Evolutionary conservation across 495 filamentous ascomycete species (phyloP), one percentile per base, ranked within the genome.

Genomic region (Sordaria brevicollis): DNA sequence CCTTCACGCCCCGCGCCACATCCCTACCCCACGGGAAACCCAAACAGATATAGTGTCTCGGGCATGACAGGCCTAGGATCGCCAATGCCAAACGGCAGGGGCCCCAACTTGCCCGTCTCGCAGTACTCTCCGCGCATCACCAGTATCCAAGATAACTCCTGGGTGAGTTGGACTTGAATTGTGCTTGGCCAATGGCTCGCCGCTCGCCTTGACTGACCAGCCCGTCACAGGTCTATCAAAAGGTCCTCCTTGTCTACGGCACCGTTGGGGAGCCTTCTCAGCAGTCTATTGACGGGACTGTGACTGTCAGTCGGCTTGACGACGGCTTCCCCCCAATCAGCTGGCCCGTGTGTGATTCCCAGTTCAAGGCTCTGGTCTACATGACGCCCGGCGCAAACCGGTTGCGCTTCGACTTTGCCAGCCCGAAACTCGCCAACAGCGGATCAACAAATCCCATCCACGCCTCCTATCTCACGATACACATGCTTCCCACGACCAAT

Each of bases 291-390:
- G 93, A 97, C 74, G 95, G 95, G 66, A 90, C 79, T 37, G 73
- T 98, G 62, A 93, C 89, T 8, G 86, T 97, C 68, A 89, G 83
- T 74, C 92, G 95, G 69, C 89, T 93, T 71, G 89, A 96, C 76
- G 92, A 97, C 76, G 87, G 81, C 72, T 95, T 96, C 74, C 93
- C 94, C 10, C 83, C 91, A 8, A 91, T 88, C 15, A 80, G 82
- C 43, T 97, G 93, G 93, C 94, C 93, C 19, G 94, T 97, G 9
- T 89, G 84, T 75, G 88, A 92, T 41, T 95, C 91, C 3, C 88
- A 92, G 77, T 97, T 96, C 82, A 97, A 97, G 81, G 90, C 90
- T 8, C 83, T 97, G 37, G 85, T 96, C 11, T 91, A 96, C 77
- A 85, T 97, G n/a, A 85, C 88, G 70, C 93, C 94, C 0, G 94